Conservation (phyloP, 805 yeast species). For the Komagataella pastoris region DNA sequence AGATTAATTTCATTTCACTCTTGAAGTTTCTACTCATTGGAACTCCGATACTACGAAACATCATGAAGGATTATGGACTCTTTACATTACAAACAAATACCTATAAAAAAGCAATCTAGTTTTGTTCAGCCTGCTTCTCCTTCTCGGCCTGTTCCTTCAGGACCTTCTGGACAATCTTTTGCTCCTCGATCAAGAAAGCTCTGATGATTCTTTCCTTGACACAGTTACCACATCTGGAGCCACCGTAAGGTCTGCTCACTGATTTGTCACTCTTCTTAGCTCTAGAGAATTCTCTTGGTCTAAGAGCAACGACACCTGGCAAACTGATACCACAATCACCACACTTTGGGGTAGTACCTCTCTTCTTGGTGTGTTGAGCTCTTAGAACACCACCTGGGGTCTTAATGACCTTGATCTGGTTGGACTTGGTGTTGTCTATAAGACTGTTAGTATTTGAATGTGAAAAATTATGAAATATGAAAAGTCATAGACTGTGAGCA, state of each 20-base stretch:
- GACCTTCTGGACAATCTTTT: constrained; percentile 99
- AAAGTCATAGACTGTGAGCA: constrained; percentile 6
- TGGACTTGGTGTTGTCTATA: constrained; percentile 97
- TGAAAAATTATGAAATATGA: constrained; percentile 3
- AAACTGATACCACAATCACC: constrained; percentile 72
- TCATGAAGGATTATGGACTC: neutral
- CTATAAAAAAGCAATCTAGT: neutral
- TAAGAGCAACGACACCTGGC: constrained; percentile 71
- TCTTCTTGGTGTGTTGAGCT: constrained; percentile 95
- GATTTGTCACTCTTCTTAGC: constrained; percentile 95
- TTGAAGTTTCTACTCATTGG: neutral
- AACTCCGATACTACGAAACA: neutral
- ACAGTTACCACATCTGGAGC: constrained; percentile 95
- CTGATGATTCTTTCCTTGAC: constrained; percentile 99
- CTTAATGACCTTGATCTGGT: constrained; percentile 99
- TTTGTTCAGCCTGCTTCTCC: constrained; percentile 52
- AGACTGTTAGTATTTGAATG: constrained; percentile 4
- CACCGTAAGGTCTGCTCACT: constrained; percentile 99
- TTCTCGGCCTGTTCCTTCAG: constrained; percentile 92
- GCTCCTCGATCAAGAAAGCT: constrained; percentile 99
- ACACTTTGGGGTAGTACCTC: constrained; percentile 77
- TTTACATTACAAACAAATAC: neutral
- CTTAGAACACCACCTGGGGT: constrained; percentile 99
- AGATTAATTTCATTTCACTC: neutral
- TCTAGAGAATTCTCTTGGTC: constrained; percentile 97